These are phyloP conservation scores for Penicillium longicatenatum DNA, from an alignment of 495 filamentous ascomycete genomes.

Conservation along the genomic window DNA sequence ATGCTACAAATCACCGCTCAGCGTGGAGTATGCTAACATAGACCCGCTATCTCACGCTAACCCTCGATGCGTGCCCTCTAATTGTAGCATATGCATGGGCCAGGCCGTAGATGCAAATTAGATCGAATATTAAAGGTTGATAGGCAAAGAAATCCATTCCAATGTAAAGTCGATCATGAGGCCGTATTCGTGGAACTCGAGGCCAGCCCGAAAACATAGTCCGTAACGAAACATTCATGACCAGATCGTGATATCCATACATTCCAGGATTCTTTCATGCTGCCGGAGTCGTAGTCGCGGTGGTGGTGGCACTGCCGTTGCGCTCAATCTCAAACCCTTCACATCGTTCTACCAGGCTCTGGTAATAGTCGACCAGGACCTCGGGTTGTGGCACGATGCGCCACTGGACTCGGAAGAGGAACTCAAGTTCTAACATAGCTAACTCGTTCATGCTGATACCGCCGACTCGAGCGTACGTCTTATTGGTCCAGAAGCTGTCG, in stretches of 20 bases:
- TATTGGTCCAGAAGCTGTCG: constrained; percentile 97
- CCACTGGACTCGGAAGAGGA: constrained; percentile 90
- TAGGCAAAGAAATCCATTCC: not conserved
- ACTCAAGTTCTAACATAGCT: constrained; percentile 92
- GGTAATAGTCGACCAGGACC: constrained; percentile 89
- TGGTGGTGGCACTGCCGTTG: constrained; percentile 14
- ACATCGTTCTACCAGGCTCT: constrained; percentile 74
- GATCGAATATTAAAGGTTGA: constrained; percentile 19
- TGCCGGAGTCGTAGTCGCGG: constrained; percentile 15
- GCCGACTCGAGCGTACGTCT: constrained; percentile 89
- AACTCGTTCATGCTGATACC: constrained; percentile 87
- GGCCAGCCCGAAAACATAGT: constrained; percentile 25
- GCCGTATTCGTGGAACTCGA: constrained; percentile 15
- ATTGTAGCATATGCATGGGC: constrained; percentile 15
- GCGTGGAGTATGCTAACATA: constrained; percentile 24
- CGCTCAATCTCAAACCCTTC: constrained; percentile 59
- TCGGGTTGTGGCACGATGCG: constrained; percentile 95
- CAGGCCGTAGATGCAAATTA: constrained; percentile 17
- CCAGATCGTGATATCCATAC: not conserved
- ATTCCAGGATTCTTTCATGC: constrained; percentile 6
- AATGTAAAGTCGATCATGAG: not conserved
- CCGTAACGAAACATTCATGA: not conserved
- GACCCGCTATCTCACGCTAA: constrained; percentile 17
- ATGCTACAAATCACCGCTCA: constrained; percentile 24
- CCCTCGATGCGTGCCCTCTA: constrained; percentile 11